Evolutionary conservation across 352 stramenopile species (phyloP).

Genomic region (Phytophthora vignae): DNA sequence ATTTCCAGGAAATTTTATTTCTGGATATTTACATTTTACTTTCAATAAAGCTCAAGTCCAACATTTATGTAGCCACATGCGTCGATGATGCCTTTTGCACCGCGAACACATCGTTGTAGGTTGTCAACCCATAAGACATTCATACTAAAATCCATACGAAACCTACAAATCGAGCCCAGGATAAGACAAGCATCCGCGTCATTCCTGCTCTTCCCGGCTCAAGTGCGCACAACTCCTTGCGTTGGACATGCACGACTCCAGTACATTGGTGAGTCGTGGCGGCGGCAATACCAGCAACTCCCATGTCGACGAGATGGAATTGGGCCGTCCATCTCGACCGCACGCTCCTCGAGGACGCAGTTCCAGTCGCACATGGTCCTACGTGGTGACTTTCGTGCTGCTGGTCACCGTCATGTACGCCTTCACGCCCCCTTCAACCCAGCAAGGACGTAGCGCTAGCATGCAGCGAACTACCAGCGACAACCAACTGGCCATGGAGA

Average conservation of each 20-base stretch:
- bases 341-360: constrained; percentile 7
- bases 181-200: constrained; percentile 16
- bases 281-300: constrained; percentile 6
- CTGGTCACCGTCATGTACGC: constrained; percentile 27
- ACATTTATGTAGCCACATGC: no score
- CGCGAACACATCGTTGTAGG: not conserved
- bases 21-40: no score
- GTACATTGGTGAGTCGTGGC: constrained; percentile 28
- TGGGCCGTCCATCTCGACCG: constrained; percentile 2
- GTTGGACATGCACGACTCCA: constrained; percentile 23
- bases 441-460: no score
- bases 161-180: constrained; percentile 6
- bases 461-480: not conserved
- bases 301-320: constrained; percentile 22
- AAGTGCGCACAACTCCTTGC: not conserved
- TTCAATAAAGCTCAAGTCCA: no score
- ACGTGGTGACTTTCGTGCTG: constrained; percentile 17
- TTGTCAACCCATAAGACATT: not conserved
- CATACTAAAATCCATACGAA: constrained; percentile 7
- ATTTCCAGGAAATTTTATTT: no score
- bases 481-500: constrained; percentile 1
- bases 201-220: constrained; percentile 28
- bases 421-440: constrained; percentile 18
- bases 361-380: constrained; percentile 26
- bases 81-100: not conserved